Percentiles rank a stretch among this genome's conserved stretches.
phyloP scores from a whole-genome alignment of 2,329 filamentous ascomycete species.

The Coccinonectria pachysandricola region DNA sequence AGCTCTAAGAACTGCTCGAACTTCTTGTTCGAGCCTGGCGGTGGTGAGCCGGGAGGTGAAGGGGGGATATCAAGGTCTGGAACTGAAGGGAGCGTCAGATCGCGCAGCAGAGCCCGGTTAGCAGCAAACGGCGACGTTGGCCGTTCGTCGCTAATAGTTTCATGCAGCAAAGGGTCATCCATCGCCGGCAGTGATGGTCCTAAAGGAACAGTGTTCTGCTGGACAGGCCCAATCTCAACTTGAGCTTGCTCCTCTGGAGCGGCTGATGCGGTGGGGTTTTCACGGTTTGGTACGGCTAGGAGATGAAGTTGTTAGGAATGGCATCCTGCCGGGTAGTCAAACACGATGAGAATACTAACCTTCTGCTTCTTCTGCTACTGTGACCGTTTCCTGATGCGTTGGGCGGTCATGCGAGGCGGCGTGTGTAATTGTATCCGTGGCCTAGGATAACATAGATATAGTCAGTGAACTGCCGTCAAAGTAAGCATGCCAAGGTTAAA shows the following conservation, averaged over 20 bases:
- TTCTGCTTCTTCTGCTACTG: no score
- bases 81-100: conserved; percentile 62
- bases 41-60: conserved; percentile 56
- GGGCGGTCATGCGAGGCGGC: no score
- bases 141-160: conserved; percentile 14
- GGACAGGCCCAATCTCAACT: conserved; percentile 19
- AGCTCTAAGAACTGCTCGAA: conserved; percentile 65
- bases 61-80: conserved; percentile 66
- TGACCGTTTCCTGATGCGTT: conserved; percentile 2
- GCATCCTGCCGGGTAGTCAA: no score
- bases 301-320: not conserved
- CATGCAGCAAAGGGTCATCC: conserved; percentile 12
- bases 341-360: no score
- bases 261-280: not conserved
- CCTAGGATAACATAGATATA: conserved; percentile 4
- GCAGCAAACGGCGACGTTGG: conserved; percentile 57
- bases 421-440: conserved; percentile 1
- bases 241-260: no score
- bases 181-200: conserved; percentile 30
- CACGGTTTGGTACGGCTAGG: not conserved
- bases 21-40: conserved; percentile 47
- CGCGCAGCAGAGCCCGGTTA: conserved; percentile 53
- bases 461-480: conserved; percentile 1
- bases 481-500: not conserved
- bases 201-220: conserved; percentile 23